Conservation (phyloP, 176 grass and related monocot genomes). For the Panicum miliaceum region DNA sequence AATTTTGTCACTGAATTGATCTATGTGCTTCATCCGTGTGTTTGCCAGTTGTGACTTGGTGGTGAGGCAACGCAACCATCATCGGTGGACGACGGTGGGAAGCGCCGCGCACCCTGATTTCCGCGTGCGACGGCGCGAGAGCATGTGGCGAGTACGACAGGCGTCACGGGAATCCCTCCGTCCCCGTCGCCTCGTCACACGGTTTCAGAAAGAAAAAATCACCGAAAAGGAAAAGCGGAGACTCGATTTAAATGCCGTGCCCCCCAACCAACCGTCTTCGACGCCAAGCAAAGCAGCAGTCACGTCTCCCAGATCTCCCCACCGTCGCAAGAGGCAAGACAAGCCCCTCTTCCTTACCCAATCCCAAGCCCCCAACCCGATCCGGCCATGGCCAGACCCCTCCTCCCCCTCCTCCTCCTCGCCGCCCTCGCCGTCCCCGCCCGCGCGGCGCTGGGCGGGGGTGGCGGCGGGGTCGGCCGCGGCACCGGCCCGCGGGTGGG, state of each 20-base stretch:
- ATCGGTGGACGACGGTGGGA: not conserved
- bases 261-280: not conserved
- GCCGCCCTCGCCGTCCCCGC: not conserved
- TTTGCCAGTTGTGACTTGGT: not conserved
- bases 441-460: not conserved
- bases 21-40: too few species aligned
- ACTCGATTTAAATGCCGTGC: not conserved
- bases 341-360: not conserved
- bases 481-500: not conserved
- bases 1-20: too few species aligned
- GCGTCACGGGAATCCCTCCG: not conserved
- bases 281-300: not conserved
- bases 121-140: not conserved
- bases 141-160: not conserved
- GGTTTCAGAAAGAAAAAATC: not conserved
- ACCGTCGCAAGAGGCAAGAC: not conserved
- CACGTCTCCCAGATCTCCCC: not conserved
- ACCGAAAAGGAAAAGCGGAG: not conserved
- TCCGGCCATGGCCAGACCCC: not conserved
- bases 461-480: not conserved
- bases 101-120: constrained; percentile 2
- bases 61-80: not conserved
- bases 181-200: constrained; percentile 8
- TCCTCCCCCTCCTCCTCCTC: not conserved
- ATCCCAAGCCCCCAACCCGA: not conserved